These are phyloP conservation scores for Brettanomyces nanus DNA, from an alignment of 805 yeast species.

Conservation along the genomic window DNA sequence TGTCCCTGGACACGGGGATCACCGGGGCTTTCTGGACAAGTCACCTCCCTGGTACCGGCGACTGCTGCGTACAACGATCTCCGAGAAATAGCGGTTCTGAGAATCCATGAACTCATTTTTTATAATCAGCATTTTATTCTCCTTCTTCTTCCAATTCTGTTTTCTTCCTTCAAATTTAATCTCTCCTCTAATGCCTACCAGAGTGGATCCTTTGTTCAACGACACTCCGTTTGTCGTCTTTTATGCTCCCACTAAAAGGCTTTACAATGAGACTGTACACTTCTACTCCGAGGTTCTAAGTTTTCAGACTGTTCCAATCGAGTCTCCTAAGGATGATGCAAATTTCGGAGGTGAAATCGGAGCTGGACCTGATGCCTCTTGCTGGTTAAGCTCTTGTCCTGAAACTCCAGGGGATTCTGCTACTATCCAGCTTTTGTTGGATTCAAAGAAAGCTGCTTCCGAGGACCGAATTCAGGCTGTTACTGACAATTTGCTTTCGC, in stretches of 20 bases:
- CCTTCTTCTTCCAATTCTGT: too few relatives aligned
- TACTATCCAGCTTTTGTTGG: constrained; percentile 18
- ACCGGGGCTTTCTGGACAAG: too few relatives aligned
- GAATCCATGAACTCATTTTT: too few relatives aligned
- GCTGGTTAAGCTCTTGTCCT: constrained; percentile 23
- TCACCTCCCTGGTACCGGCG: too few relatives aligned
- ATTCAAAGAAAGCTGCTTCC: constrained; percentile 20
- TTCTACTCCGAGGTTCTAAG: constrained; percentile 50
- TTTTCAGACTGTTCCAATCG: constrained; percentile 20
- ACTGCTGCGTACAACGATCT: too few relatives aligned
- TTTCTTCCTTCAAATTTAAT: too few relatives aligned
- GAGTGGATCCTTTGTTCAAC: constrained; percentile 38
- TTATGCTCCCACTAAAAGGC: constrained; percentile 40
- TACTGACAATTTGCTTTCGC: constrained; percentile 21
- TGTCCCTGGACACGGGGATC: too few relatives aligned
- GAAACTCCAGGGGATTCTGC: constrained; percentile 20
- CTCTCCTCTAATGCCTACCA: too few relatives aligned
- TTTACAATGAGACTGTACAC: constrained; percentile 37
- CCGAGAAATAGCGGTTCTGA: too few relatives aligned
- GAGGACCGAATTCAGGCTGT: constrained; percentile 19
- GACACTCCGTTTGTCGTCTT: constrained; percentile 47
- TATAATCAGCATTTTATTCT: too few relatives aligned
- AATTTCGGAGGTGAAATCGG: constrained; percentile 7
- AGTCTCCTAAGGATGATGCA: not conserved
- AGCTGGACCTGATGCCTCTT: constrained; percentile 18